phyloP scores from a whole-genome alignment of 129 eudicot species.

The Mikania micrantha region DNA sequence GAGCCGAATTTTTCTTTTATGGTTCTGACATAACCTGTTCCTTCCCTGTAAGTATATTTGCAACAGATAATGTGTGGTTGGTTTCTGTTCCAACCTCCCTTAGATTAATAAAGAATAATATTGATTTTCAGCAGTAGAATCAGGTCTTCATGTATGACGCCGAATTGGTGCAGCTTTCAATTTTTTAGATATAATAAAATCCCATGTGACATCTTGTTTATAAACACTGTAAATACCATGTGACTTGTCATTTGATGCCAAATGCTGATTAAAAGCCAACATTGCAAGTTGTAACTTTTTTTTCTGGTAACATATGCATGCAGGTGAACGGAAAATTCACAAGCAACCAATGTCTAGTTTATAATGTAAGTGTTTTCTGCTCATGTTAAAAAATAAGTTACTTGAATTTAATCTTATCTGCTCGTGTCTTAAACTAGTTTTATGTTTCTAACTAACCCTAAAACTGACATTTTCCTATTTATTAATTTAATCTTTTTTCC shows the following conservation, averaged over 20 bases:
- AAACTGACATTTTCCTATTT: background rate
- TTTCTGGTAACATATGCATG: slow-evolving; percentile 23
- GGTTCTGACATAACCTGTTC: slow-evolving; percentile 98
- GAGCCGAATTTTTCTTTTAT: slow-evolving; percentile 92
- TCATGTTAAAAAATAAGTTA: background rate
- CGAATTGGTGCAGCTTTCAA: background rate
- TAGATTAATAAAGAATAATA: background rate
- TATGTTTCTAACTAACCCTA: background rate
- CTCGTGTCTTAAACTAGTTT: background rate
- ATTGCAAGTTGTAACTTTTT: background rate
- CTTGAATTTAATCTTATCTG: background rate
- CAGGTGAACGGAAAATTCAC: slow-evolving; percentile 96
- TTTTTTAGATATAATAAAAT: background rate
- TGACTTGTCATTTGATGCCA: too few relatives aligned
- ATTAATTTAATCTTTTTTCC: background rate
- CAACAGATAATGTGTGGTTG: slow-evolving; percentile 1
- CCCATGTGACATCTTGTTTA: background rate
- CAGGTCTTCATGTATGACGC: background rate
- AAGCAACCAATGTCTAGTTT: slow-evolving; percentile 63
- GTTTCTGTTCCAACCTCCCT: background rate
- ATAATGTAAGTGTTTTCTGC: slow-evolving; percentile 53
- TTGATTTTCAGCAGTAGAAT: slow-evolving; percentile 7
- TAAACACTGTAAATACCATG: background rate
- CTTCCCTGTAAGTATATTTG: slow-evolving; percentile 64
- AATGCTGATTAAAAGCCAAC: too few relatives aligned